A percentile compares a stretch with the other conserved stretches of the same genome.
These are phyloP conservation scores for Thamnidium elegans DNA, from an alignment of 192 early-diverging fungal species.

Conservation along the genomic window DNA sequence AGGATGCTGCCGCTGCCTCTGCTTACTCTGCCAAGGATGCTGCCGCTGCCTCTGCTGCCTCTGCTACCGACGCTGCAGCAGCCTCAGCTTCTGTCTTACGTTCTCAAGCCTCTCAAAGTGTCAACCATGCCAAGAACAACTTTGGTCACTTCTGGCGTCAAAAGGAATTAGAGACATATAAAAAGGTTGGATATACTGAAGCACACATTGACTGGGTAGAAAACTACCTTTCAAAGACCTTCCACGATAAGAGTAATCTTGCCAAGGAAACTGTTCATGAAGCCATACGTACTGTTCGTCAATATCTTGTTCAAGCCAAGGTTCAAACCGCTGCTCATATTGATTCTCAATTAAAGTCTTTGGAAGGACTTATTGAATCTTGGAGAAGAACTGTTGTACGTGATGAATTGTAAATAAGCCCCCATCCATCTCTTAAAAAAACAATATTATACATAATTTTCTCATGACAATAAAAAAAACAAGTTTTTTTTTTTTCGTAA, in stretches of 20 bases:
- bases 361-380: conserved; percentile 4
- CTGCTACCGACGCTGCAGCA: conserved; percentile 18
- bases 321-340: conserved; percentile 12
- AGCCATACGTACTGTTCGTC: conserved; percentile 5
- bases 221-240: conserved; percentile 9
- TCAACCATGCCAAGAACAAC: not conserved
- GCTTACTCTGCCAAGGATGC: not conserved
- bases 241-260: conserved; percentile 12
- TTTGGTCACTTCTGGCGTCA: conserved; percentile 17
- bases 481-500: no score
- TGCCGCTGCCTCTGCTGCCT: conserved; percentile 8
- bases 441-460: not conserved
- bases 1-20: not conserved
- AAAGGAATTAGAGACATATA: conserved; percentile 3
- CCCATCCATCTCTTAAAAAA: not conserved
- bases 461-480: no score
- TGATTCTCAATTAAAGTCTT: conserved; percentile 13
- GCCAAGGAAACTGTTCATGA: conserved; percentile 12
- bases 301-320: conserved; percentile 17
- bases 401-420: conserved; percentile 20
- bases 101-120: conserved; percentile 19
- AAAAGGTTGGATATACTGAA: conserved; percentile 25
- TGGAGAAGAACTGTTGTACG: conserved; percentile 12
- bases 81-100: not conserved
- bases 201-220: conserved; percentile 26